These are phyloP conservation scores for Xylaria sp. DNA, from an alignment of 2,329 filamentous ascomycete species.

Conservation along the genomic window DNA sequence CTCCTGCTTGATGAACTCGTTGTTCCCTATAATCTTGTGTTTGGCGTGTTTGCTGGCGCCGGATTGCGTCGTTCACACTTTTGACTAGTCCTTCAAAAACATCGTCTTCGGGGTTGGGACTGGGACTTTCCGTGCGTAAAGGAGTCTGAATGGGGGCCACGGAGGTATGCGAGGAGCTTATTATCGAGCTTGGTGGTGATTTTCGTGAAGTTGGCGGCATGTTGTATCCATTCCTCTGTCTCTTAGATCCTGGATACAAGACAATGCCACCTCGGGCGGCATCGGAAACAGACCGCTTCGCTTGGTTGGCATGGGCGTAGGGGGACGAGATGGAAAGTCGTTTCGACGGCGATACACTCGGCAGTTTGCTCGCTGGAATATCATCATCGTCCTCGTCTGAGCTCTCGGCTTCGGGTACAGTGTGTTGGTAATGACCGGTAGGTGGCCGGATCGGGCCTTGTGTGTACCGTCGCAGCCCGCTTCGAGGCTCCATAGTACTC, in stretches of 20 bases:
- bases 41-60: conserved; percentile 16
- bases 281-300: conserved; percentile 31
- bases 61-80: conserved; percentile 41
- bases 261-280: conserved; percentile 23
- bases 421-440: conserved; percentile 12
- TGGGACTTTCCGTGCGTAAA: conserved; percentile 19
- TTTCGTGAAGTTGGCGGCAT: conserved; percentile 10
- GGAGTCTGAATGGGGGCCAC: not conserved
- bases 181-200: conserved; percentile 20
- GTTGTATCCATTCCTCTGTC: conserved; percentile 37
- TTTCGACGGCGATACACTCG: conserved; percentile 38
- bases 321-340: conserved; percentile 8
- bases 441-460: conserved; percentile 9
- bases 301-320: conserved; percentile 5
- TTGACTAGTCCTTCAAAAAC: conserved; percentile 39
- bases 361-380: conserved; percentile 38
- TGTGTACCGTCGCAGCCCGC: conserved; percentile 21
- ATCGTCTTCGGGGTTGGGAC: conserved; percentile 34
- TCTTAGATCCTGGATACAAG: conserved; percentile 38
- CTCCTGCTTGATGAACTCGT: not conserved
- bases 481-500: conserved; percentile 34
- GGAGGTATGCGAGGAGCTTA: not conserved
- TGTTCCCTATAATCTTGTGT: conserved; percentile 8
- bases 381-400: conserved; percentile 44
- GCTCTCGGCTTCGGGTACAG: conserved; percentile 32